Evolutionary conservation across 306 rosid species (phyloP).

Genomic region (Trifolium fragiferum): DNA sequence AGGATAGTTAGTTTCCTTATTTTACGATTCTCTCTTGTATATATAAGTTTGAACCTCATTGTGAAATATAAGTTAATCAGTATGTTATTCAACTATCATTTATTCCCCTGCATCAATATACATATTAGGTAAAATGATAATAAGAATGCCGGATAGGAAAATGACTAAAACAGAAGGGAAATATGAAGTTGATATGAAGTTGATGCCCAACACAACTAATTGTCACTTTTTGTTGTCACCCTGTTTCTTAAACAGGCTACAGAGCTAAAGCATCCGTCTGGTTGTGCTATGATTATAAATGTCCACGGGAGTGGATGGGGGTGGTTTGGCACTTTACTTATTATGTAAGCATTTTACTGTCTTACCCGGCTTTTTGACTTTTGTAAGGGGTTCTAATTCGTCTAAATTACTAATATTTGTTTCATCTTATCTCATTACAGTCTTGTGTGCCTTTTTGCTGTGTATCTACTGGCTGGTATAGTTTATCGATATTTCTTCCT

Average conservation of each 20-base stretch:
- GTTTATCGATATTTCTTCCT: constrained; percentile 69
- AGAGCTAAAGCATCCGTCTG: constrained; percentile 88
- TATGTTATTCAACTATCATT: too few species aligned
- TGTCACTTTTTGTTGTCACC: constrained; percentile 22
- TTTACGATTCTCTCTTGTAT: too few species aligned
- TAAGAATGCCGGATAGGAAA: neutral
- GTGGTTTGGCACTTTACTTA: constrained; percentile 71
- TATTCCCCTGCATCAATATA: constrained; percentile 16
- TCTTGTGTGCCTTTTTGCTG: constrained; percentile 75
- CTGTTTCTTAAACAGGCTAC: constrained; percentile 65
- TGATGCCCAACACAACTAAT: constrained; percentile 11
- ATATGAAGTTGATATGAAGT: constrained; percentile 26
- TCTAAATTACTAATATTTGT: constrained; percentile 34
- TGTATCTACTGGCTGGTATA: constrained; percentile 69
- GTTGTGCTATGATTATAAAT: constrained; percentile 68
- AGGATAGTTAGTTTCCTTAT: too few species aligned
- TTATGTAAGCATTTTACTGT: constrained; percentile 54
- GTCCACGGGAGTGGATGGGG: constrained; percentile 75
- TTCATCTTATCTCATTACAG: constrained; percentile 58
- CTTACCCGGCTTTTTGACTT: constrained; percentile 15
- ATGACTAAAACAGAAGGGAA: constrained; percentile 13
- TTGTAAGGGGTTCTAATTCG: constrained; percentile 29
- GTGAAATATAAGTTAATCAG: too few species aligned
- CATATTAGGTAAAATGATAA: neutral
- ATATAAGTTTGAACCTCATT: too few species aligned